phyloP scores from a whole-genome alignment of 2,329 filamentous ascomycete species.

The Cordyceps cateniannulata region DNA sequence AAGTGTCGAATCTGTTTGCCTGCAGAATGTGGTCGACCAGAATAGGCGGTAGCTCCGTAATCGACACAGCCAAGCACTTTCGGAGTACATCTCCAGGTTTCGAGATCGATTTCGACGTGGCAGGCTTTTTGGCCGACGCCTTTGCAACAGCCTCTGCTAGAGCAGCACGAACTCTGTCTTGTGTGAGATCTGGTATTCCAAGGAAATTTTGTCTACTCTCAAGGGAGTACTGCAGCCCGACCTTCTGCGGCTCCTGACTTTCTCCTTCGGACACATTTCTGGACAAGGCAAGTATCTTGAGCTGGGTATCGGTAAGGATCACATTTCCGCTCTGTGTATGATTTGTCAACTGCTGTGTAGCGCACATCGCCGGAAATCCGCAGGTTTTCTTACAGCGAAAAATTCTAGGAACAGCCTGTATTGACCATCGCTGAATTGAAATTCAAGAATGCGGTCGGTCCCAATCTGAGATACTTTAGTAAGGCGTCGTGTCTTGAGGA shows the following conservation, averaged over 20 bases:
- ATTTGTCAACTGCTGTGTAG: not conserved
- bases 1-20: slow-evolving; percentile 61
- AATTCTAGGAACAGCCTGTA: slow-evolving; percentile 91
- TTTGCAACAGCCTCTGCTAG: slow-evolving; percentile 60
- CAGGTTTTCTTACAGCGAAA: slow-evolving; percentile 54
- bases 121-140: slow-evolving; percentile 41
- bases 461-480: slow-evolving; percentile 80
- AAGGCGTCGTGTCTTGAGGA: slow-evolving; percentile 77
- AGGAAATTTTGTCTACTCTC: slow-evolving; percentile 77
- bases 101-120: slow-evolving; percentile 56
- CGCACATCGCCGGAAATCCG: slow-evolving; percentile 11
- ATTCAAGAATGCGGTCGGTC: slow-evolving; percentile 87
- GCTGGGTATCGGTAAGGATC: slow-evolving; percentile 77
- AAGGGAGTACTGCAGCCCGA: slow-evolving; percentile 72
- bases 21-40: slow-evolving; percentile 81
- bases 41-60: slow-evolving; percentile 83
- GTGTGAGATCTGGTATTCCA: slow-evolving; percentile 68
- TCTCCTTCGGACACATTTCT: slow-evolving; percentile 74
- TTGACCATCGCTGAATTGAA: slow-evolving; percentile 85
- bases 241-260: slow-evolving; percentile 74
- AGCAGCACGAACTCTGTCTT: slow-evolving; percentile 62
- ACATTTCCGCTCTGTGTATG: slow-evolving; percentile 70
- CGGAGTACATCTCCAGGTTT: slow-evolving; percentile 71
- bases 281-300: slow-evolving; percentile 75
- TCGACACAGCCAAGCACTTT: slow-evolving; percentile 73